Evolutionary conservation across 1,284 basidiomycete species (phyloP).

Genomic region (Neolentinus lepideus): DNA sequence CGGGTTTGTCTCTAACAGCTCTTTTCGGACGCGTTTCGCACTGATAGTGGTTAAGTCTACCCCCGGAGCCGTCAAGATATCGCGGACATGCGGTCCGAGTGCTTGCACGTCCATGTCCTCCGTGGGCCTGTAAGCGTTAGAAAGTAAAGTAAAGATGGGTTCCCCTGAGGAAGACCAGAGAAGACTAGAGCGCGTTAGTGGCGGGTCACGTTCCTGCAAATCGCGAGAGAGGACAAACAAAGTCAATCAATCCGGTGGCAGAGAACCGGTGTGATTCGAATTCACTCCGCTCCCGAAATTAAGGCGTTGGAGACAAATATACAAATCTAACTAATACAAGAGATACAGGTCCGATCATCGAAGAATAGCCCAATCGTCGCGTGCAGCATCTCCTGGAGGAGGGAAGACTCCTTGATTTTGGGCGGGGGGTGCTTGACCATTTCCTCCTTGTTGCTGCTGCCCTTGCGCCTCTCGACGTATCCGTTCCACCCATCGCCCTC

Average conservation of each 20-base stretch:
- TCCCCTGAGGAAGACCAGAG: background rate
- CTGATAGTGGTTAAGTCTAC: slow-evolving; percentile 69
- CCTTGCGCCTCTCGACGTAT: slow-evolving; percentile 44
- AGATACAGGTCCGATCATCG: slow-evolving; percentile 26
- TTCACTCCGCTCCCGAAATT: background rate
- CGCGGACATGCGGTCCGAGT: slow-evolving; percentile 52
- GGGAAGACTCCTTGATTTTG: slow-evolving; percentile 47
- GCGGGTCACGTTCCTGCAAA: slow-evolving; percentile 1
- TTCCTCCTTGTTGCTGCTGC: slow-evolving; percentile 11
- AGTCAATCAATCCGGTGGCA: slow-evolving; percentile 1
- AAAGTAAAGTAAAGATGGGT: background rate
- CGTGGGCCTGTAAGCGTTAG: background rate
- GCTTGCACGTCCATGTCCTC: background rate
- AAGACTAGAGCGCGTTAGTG: background rate
- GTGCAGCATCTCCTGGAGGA: slow-evolving; percentile 52
- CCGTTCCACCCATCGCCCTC: slow-evolving; percentile 64
- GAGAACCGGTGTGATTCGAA: background rate
- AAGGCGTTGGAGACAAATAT: no score
- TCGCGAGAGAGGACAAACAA: slow-evolving; percentile 1
- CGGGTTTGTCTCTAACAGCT: slow-evolving; percentile 30
- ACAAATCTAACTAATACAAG: background rate
- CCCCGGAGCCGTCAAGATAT: slow-evolving; percentile 62
- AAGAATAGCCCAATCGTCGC: slow-evolving; percentile 59
- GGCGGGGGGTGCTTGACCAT: slow-evolving; percentile 15
- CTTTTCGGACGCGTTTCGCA: slow-evolving; percentile 68